Base-by-base conservation (phyloP, 805 yeast genomes). In the Candida taoyuanica region DNA sequence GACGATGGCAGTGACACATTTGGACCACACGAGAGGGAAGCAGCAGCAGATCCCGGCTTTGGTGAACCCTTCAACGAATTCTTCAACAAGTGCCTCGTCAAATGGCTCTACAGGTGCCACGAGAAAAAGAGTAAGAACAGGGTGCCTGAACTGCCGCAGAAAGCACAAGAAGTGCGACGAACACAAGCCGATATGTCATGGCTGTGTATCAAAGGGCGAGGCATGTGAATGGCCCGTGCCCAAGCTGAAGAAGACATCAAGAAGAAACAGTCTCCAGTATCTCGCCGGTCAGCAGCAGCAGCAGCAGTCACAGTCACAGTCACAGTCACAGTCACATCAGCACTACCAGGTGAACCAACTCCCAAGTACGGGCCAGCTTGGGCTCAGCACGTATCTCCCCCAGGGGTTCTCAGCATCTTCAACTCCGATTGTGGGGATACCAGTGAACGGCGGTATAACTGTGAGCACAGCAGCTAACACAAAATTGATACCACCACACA, bases 111-210 rank as follows among this genome's bases (percentile, higher is more conserved):
- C 19, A 13, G 7, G 39, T 7, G 9, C 34, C 7, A 16, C 38
- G 11, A 35, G 43, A 29, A 57, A 63, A 46, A 55, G 76, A 50
- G 68, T 72, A 5, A 65, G 71, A 43, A 69, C 76, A 4, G 77
- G 77, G 11, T 77, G 83, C 49, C 63, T 76, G 44, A 76, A 78
- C 33, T 79, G 86, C 55, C 67, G 84, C 37, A 69, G 72, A 44
- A 69, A 83, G 50, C 79, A 78, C 60, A 70, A 79, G 62, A 78
- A 78, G 62, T 78, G 85, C 58, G 82, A 77, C 49, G 81, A 76
- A 44, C 60, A 55, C 15, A 68, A 61, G 39, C 71, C 72, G 5
- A 49, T 19, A 2, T 46, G 49, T 23, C 29, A 34, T 4, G 39
- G 41, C 6, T 46, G 49, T 25, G 8, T 27, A 16, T 4, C 27